Base-by-base conservation (phyloP, 371 early-diverging fungal species). In the Haplosporangium sp. region DNA sequence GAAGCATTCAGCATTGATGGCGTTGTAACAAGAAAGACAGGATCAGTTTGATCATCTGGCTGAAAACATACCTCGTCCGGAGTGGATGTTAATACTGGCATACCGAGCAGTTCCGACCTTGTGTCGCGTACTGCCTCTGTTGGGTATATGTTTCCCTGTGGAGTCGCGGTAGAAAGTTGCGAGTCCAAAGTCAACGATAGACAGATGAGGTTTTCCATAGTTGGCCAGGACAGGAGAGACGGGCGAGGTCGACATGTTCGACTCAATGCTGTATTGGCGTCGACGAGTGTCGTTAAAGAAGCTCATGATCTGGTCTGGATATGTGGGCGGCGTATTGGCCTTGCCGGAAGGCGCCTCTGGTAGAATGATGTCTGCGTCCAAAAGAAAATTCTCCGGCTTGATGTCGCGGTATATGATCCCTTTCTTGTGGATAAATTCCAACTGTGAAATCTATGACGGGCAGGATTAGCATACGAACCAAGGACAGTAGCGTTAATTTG, bases 301-400 rank as follows among this genome's bases (percentile, higher is more conserved):
- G 23, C 66, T 60, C 65, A 75, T 65, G 29, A 53, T 48, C 11
- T 69, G 75, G 42, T 75, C 69, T 14, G 62, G 69, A 51, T 60
- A 75, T 10, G 69, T 59, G 16, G 75, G 62, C 40, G 75, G 65
- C 8, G 69, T 69, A 29, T 60, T 52, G 5, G 69, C 51, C 43
- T 74, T 74, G 37, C 60, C 52, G 13, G 55, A 9, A 1, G 70
- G 70, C 16, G 69, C 61, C 16, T 64, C 70, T 14, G 75, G 81
- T 16, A 75, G 43, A 8, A 13, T 45, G 36, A 83, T 84, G 20
- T 75, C 55, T 1, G 64, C 62, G 11, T 83, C 76, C 59, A 90
- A 82, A 23, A 87, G 56, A 55, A 99, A 98, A 85, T 99, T 99
- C 75, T 98, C 99, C 16, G 99, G 99, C 79, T 99, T 99, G 64